These are phyloP conservation scores for Dalechampia spathulata DNA, from an alignment of 441 rosid species.

Conservation along the genomic window DNA sequence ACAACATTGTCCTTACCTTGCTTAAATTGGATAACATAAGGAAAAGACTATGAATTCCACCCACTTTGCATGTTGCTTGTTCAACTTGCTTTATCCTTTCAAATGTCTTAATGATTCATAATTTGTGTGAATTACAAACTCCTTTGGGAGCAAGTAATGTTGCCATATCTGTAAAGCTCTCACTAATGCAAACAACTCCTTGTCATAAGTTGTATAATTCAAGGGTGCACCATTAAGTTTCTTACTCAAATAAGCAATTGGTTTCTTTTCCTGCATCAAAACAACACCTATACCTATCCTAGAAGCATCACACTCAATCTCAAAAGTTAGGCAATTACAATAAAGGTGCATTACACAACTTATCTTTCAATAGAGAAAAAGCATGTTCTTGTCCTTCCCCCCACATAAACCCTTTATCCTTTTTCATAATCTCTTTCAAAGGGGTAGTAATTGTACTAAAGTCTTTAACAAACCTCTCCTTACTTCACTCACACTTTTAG, in stretches of 20 bases:
- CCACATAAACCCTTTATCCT: too few species aligned
- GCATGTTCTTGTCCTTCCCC: too few species aligned
- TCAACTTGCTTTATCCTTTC: not conserved
- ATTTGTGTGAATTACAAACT: not conserved
- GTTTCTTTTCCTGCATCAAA: not conserved
- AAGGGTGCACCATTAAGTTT: not conserved
- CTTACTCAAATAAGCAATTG: not conserved
- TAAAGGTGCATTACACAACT: not conserved
- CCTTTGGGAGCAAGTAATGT: not conserved
- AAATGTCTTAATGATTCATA: not conserved
- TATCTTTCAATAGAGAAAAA: too few species aligned
- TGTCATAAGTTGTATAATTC: not conserved
- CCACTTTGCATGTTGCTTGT: not conserved
- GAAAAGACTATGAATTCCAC: not conserved
- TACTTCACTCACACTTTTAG: too few species aligned
- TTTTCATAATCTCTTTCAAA: too few species aligned
- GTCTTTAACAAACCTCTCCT: too few species aligned
- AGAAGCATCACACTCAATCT: too few species aligned
- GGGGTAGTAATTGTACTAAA: too few species aligned
- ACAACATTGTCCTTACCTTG: not conserved
- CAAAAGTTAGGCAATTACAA: not conserved
- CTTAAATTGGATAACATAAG: not conserved
- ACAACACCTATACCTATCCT: not conserved
- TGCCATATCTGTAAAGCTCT: not conserved
- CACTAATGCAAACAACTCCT: not conserved